A percentile compares a stretch with the other conserved stretches of the same genome.
Conservation (phyloP, 2,329 filamentous ascomycete genomes). For the Nigrograna mackinnonii region DNA sequence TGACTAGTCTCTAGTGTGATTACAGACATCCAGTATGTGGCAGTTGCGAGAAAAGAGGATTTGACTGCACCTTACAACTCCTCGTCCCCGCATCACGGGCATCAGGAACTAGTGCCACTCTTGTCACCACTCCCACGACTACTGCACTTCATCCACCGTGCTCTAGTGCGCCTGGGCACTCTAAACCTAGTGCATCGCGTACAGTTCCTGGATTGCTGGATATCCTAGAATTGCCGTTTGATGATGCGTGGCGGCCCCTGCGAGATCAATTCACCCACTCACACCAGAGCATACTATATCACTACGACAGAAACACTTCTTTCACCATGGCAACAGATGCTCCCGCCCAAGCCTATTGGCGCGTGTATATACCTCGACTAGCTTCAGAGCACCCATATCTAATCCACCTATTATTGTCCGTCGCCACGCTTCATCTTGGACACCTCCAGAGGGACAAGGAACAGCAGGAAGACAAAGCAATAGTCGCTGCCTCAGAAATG, state of each 20-base stretch:
- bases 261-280: conserved; percentile 24
- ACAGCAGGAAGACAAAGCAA: conserved; percentile 26
- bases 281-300: conserved; percentile 31
- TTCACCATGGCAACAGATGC: conserved; percentile 32
- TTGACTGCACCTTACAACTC: conserved; percentile 36
- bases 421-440: conserved; percentile 51
- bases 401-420: conserved; percentile 49
- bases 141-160: no score
- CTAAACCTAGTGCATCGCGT: conserved; percentile 31
- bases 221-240: conserved; percentile 22
- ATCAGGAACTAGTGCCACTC: conserved; percentile 13
- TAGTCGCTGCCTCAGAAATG: conserved; percentile 34
- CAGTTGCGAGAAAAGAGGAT: conserved; percentile 35
- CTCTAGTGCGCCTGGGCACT: background rate
- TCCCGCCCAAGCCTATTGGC: conserved; percentile 36
- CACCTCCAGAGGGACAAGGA: conserved; percentile 34
- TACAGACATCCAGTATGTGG: conserved; percentile 33
- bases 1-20: conserved; percentile 34
- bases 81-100: conserved; percentile 35
- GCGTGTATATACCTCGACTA: conserved; percentile 36
- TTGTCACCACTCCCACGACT: conserved; percentile 7
- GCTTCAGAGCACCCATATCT: conserved; percentile 49
- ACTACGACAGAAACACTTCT: conserved; percentile 37
- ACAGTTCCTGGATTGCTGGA: conserved; percentile 15
- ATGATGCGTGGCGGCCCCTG: conserved; percentile 31